Percentiles rank a stretch among this genome's conserved stretches.
phyloP scores from a whole-genome alignment of 1,139 yeast genomes.

The Zygoascus sp. region DNA sequence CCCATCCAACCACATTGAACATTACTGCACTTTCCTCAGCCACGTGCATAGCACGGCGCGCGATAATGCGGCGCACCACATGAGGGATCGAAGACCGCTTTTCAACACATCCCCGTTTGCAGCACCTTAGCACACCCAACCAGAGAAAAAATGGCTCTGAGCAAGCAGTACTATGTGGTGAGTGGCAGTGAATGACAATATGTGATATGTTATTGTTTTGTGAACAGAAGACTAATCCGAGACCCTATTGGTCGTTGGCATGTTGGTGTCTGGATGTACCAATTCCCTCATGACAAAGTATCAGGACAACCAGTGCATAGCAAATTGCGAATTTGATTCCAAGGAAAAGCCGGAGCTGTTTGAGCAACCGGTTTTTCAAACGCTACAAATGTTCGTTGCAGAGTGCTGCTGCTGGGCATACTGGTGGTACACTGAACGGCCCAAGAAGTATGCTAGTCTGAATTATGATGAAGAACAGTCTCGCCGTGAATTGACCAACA shows the following conservation, averaged over 20 bases:
- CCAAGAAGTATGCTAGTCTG: background rate
- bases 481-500: background rate
- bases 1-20: too few species aligned
- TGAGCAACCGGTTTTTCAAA: conserved; percentile 77
- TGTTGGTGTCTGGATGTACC: conserved; percentile 62
- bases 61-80: background rate
- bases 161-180: conserved; percentile 4
- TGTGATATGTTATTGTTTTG: background rate
- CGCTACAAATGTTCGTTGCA: conserved; percentile 78
- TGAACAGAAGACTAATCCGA: conserved; percentile 4
- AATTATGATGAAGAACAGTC: too few species aligned
- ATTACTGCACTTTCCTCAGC: background rate
- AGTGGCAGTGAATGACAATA: background rate
- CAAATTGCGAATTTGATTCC: conserved; percentile 43
- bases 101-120: background rate
- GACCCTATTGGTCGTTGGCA: conserved; percentile 32
- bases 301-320: conserved; percentile 74
- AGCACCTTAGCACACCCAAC: too few species aligned
- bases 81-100: background rate
- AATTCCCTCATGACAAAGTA: conserved; percentile 72
- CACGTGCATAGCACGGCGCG: background rate
- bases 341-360: conserved; percentile 43
- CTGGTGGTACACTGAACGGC: conserved; percentile 9
- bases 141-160: conserved; percentile 3
- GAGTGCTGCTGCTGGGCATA: conserved; percentile 51